Conservation (phyloP, 805 yeast species). For the Millerozyma miso region DNA sequence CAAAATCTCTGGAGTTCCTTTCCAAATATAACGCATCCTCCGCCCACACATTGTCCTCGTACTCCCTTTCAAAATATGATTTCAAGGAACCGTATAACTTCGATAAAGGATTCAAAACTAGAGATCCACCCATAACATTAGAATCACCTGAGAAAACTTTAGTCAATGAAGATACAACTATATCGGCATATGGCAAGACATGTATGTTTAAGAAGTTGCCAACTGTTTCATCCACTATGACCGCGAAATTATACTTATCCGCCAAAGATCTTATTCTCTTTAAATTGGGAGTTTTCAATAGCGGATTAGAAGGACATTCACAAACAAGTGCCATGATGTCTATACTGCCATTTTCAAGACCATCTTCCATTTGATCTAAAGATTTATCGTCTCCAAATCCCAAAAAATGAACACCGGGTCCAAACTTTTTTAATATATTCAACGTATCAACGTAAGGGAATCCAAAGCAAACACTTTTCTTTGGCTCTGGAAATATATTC, state of each 20-base stretch:
- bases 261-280: constrained; percentile 60
- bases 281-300: constrained; percentile 80
- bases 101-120: constrained; percentile 70
- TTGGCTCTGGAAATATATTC: constrained; percentile 17
- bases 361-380: constrained; percentile 57
- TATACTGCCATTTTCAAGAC: constrained; percentile 51
- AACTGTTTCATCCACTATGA: constrained; percentile 90
- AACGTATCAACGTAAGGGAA: constrained; percentile 94
- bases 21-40: constrained; percentile 92
- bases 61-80: constrained; percentile 45
- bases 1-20: constrained; percentile 88
- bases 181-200: constrained; percentile 78
- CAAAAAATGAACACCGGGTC: constrained; percentile 83
- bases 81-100: constrained; percentile 47
- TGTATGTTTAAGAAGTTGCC: constrained; percentile 87
- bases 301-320: constrained; percentile 95
- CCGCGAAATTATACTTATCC: constrained; percentile 64
- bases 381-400: constrained; percentile 79
- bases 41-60: constrained; percentile 78
- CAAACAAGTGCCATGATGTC: constrained; percentile 76
- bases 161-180: constrained; percentile 81
- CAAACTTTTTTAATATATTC: constrained; percentile 81
- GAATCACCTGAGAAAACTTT: constrained; percentile 93
- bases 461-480: constrained; percentile 88
- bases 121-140: constrained; percentile 91